A percentile compares a stretch with the other conserved stretches of the same genome.
Conservation (phyloP, 176 grass and related monocot genomes). For the Thalia dealbata region DNA sequence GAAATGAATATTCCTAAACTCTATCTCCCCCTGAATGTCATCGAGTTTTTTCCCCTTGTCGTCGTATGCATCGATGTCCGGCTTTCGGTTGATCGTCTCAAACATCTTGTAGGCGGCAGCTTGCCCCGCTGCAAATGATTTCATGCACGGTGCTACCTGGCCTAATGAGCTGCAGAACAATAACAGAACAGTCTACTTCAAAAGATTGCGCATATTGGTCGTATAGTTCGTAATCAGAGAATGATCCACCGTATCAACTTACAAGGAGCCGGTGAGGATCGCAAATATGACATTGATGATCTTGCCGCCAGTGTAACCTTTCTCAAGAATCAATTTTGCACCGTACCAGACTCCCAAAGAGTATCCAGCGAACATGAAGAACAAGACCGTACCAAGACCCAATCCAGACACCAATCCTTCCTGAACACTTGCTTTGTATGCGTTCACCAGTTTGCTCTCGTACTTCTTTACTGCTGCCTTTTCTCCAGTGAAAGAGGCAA, state of each 20-base stretch:
- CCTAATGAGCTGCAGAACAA: conserved; percentile 58
- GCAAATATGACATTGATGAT: conserved; percentile 99
- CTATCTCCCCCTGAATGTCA: conserved; percentile 73
- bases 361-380: conserved; percentile 90
- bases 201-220: no score
- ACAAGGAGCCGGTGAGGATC: conserved; percentile 93
- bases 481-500: conserved; percentile 98
- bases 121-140: conserved; percentile 71
- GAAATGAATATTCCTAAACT: conserved; percentile 67
- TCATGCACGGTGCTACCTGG: conserved; percentile 74
- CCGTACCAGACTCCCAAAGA: conserved; percentile 97
- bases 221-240: not conserved
- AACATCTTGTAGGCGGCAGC: conserved; percentile 92
- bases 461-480: conserved; percentile 74
- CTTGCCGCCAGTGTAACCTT: conserved; percentile 74
- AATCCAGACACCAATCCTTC: conserved; percentile 75
- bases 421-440: conserved; percentile 68
- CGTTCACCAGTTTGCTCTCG: conserved; percentile 47
- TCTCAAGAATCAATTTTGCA: conserved; percentile 76
- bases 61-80: conserved; percentile 62
- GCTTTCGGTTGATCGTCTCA: conserved; percentile 78
- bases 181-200: not conserved
- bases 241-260: conserved; percentile 25
- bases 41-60: conserved; percentile 44
- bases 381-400: conserved; percentile 79